Percentiles rank a stretch among this genome's conserved stretches.
These are phyloP conservation scores for Fistulinella prunicolor DNA, from an alignment of 768 basidiomycete species.

Conservation along the genomic window DNA sequence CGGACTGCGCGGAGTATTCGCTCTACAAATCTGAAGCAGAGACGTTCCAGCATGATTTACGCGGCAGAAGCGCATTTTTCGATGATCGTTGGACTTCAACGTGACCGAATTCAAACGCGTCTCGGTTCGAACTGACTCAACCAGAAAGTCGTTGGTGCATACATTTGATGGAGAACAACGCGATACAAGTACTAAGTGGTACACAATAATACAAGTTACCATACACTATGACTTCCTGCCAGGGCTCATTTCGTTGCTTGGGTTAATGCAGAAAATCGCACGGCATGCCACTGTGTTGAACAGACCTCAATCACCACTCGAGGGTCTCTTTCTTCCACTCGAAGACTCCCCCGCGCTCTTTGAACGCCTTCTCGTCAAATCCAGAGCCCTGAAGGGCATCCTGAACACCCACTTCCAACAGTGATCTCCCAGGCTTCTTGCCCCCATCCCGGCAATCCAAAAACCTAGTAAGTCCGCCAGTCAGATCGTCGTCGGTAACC, in stretches of 20 bases:
- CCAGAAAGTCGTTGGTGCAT: too few species aligned
- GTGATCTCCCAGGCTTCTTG: slow-evolving; percentile 6
- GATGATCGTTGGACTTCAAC: too few species aligned
- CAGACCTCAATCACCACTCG: not conserved
- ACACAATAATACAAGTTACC: too few species aligned
- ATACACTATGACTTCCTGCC: too few species aligned
- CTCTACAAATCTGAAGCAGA: not conserved
- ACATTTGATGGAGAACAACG: too few species aligned
- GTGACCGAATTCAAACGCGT: too few species aligned
- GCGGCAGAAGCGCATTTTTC: too few species aligned
- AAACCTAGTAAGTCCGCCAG: not conserved
- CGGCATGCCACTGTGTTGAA: too few species aligned
- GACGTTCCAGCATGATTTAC: not conserved
- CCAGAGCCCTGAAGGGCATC: slow-evolving; percentile 34
- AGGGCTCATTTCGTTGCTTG: too few species aligned
- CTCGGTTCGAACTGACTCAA: too few species aligned
- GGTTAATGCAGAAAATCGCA: too few species aligned
- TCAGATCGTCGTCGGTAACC: not conserved
- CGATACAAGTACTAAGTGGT: too few species aligned
- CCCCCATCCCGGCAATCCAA: not conserved
- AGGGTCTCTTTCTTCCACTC: slow-evolving; percentile 32
- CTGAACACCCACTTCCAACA: slow-evolving; percentile 36
- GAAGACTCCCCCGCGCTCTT: slow-evolving; percentile 34
- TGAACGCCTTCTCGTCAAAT: slow-evolving; percentile 32
- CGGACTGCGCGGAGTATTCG: not conserved